Conservation (phyloP, 2,329 filamentous ascomycete species). For the Penicillium vulpinum region DNA sequence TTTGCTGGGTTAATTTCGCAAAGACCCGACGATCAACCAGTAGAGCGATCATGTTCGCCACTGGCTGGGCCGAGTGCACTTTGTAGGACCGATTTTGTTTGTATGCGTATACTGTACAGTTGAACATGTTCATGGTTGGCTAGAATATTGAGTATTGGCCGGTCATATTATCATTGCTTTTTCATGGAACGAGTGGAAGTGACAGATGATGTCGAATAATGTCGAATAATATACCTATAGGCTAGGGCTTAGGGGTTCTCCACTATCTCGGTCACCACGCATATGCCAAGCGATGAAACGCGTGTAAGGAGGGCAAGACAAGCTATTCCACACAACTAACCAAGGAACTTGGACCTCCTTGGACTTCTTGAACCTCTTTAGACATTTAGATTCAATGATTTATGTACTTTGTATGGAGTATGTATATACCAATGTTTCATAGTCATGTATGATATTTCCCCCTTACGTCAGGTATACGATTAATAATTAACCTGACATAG, state of each 20-base stretch:
- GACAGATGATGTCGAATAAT: conserved; percentile 1
- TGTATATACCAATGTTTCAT: no score
- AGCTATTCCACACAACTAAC: background rate
- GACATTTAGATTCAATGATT: background rate
- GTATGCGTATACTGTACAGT: background rate
- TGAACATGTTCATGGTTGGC: background rate
- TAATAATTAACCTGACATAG: background rate
- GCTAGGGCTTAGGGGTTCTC: background rate
- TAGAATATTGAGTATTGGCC: no score
- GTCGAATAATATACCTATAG: background rate
- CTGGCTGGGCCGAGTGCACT: background rate
- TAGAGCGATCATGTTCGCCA: conserved; percentile 9
- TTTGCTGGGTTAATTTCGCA: conserved; percentile 1
- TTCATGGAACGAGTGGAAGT: background rate
- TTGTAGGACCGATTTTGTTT: background rate
- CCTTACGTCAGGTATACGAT: background rate
- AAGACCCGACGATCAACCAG: conserved; percentile 5
- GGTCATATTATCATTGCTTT: background rate
- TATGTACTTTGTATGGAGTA: no score
- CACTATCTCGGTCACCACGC: background rate
- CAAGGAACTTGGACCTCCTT: background rate
- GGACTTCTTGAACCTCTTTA: background rate
- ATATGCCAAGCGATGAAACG: conserved; percentile 8
- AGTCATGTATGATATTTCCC: background rate
- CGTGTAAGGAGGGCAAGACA: conserved; percentile 3